These are phyloP conservation scores for Macrophomina phaseolina DNA, from an alignment of 2,329 filamentous ascomycete genomes.

Conservation along the genomic window DNA sequence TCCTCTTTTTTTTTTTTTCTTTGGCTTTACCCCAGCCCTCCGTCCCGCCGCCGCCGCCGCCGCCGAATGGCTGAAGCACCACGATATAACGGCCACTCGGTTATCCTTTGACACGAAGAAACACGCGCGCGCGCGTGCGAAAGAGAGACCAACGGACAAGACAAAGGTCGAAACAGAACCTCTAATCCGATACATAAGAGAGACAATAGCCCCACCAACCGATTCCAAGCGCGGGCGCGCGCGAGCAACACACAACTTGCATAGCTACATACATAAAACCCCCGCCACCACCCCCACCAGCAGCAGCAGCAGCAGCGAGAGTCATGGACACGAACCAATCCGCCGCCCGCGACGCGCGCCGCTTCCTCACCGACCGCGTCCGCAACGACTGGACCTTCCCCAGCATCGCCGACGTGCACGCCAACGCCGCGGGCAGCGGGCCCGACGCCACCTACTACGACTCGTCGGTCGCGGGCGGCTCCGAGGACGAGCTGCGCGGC, in stretches of 20 bases:
- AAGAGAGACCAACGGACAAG: too few relatives aligned
- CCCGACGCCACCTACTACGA: conserved; percentile 29
- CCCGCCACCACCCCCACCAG: background rate
- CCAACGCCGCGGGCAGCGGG: background rate
- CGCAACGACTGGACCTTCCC: conserved; percentile 55
- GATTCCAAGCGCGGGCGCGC: too few relatives aligned
- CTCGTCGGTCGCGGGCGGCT: conserved; percentile 34
- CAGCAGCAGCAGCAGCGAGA: background rate
- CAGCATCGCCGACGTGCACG: conserved; percentile 29
- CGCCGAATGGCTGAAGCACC: conserved; percentile 1
- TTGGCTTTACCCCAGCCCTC: too few relatives aligned
- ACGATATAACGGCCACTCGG: background rate
- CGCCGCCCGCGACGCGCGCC: conserved; percentile 50
- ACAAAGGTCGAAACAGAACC: too few relatives aligned
- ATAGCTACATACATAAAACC: too few relatives aligned
- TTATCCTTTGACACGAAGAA: conserved; percentile 5
- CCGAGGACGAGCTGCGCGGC: conserved; percentile 41
- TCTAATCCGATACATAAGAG: too few relatives aligned
- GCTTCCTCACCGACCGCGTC: conserved; percentile 49
- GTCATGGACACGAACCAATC: conserved; percentile 41
- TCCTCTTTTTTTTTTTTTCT: too few relatives aligned
- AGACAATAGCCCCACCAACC: too few relatives aligned
- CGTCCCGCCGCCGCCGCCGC: background rate
- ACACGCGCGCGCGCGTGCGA: background rate
- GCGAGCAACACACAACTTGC: too few relatives aligned